Conservation (phyloP, 371 early-diverging fungal species). For the Apophysomyces variabilis region DNA sequence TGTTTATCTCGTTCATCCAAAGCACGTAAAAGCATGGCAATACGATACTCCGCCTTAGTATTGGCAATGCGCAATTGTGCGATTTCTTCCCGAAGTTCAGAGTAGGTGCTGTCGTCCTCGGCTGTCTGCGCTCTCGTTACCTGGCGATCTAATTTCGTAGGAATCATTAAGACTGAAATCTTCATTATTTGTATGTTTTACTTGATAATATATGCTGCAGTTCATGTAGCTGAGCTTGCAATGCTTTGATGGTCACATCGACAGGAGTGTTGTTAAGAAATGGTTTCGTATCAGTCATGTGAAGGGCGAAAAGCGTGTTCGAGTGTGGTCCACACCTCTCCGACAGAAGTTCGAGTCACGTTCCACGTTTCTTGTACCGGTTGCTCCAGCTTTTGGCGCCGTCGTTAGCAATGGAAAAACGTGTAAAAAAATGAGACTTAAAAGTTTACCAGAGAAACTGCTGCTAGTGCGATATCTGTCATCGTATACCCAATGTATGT, state of each 20-base stretch:
- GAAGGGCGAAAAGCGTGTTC: not conserved
- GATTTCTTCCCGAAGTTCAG: conserved; percentile 27
- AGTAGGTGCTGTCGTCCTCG: conserved; percentile 8
- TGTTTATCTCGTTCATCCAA: conserved; percentile 51
- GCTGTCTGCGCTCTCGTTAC: not conserved
- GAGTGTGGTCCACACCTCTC: not conserved
- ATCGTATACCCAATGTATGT: too few species aligned
- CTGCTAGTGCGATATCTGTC: too few species aligned
- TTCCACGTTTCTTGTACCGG: too few species aligned
- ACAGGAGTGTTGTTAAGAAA: conserved; percentile 32
- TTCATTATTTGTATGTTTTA: conserved; percentile 12
- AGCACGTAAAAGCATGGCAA: conserved; percentile 38
- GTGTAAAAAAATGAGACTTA: too few species aligned
- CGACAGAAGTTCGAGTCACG: too few species aligned
- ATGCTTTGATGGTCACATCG: conserved; percentile 34
- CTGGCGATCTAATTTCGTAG: not conserved
- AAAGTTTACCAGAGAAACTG: too few species aligned
- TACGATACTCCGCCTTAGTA: conserved; percentile 48
- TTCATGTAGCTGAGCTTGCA: conserved; percentile 41
- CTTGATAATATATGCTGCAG: conserved; percentile 26
- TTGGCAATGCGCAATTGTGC: conserved; percentile 32
- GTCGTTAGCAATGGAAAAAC: too few species aligned
- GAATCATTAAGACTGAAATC: not conserved
- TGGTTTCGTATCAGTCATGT: conserved; percentile 15
- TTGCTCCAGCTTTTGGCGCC: too few species aligned